Evolutionary conservation across 208 protist species (phyloP), one percentile per base, ranked within the genome.

Genomic region (Porcisia deanei): DNA sequence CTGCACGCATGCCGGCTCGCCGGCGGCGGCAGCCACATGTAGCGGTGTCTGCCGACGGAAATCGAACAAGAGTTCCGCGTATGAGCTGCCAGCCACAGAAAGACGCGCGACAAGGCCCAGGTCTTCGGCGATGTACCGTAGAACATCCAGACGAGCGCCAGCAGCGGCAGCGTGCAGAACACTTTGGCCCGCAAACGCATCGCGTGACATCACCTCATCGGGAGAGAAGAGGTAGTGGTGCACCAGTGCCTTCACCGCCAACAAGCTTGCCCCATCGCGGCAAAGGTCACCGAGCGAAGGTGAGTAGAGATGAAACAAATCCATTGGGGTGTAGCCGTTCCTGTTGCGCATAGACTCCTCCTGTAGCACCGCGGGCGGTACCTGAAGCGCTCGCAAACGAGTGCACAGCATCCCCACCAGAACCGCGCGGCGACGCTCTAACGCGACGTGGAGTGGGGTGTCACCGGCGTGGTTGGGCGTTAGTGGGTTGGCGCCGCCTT

Each of bases 161-260:
- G 82, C 80, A 9, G 90, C 90, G 10, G 90, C 84, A 14, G 85
- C 82, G 73, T 91, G 85, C 39, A 92, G 18, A 18, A 79, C 77
- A 14, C 86, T 88, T 66, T 89, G 85, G 4, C 81, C 76, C 20
- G 75, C 53, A 49, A 87, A 63, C 5, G 55, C 77, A 45, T 91
- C 86, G 8, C 77, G 80, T 41, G 77, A 71, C 2, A 57, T 75
- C 53, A 92, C 66, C 41, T 82, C 71, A 20, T 69, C 47, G 54
- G 68, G 66, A 9, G 60, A 76, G 75, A 94, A 94, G n/a, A 97
- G 77, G 67, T 87, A 94, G 83, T 97, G 93, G 30, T 82, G 76
- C 41, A 85, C 73, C 8, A 94, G 79, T 10, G 88, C 80, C 70
- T 85, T 80, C 34, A 95, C 61, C 7, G 85, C 81, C 30, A 59